Percentiles rank a stretch among this genome's conserved stretches.
Conservation (phyloP, 768 basidiomycete species). For the Trametes meyenii region DNA sequence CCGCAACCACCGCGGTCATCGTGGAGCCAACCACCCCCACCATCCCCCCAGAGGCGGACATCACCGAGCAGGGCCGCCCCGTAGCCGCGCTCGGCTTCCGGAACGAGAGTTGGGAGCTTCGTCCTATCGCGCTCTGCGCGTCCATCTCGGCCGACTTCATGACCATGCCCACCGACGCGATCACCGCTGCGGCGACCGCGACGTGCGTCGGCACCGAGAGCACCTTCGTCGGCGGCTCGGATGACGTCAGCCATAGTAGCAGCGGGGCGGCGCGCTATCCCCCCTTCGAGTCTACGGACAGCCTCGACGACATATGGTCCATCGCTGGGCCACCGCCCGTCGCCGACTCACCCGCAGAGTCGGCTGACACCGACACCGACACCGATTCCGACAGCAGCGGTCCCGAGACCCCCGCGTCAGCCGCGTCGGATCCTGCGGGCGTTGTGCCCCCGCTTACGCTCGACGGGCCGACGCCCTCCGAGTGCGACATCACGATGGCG, state of each 20-base stretch:
- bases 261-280: not conserved
- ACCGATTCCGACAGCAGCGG: constrained; percentile 21
- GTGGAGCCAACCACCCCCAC: not conserved
- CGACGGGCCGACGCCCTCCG: constrained; percentile 3
- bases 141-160: constrained; percentile 12
- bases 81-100: not conserved
- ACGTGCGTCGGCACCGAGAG: constrained; percentile 10
- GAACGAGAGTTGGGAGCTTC: constrained; percentile 14
- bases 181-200: constrained; percentile 11
- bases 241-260: not conserved
- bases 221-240: constrained; percentile 2
- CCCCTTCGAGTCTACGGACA: constrained; percentile 1
- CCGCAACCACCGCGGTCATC: too few species aligned
- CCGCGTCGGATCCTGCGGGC: constrained; percentile 6
- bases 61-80: constrained; percentile 10
- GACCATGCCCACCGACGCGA: constrained; percentile 1
- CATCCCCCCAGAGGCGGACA: constrained; percentile 8
- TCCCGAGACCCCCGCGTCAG: constrained; percentile 26
- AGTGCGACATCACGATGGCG: constrained; percentile 15
- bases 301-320: constrained; percentile 16
- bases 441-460: constrained; percentile 24
- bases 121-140: constrained; percentile 4
- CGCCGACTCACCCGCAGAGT: not conserved
- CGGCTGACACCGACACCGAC: constrained; percentile 3
- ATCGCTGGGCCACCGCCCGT: not conserved